Evolutionary conservation across 495 filamentous ascomycete genomes (phyloP), one percentile per base, ranked within the genome.

Genomic region (Tricharina praecox): DNA sequence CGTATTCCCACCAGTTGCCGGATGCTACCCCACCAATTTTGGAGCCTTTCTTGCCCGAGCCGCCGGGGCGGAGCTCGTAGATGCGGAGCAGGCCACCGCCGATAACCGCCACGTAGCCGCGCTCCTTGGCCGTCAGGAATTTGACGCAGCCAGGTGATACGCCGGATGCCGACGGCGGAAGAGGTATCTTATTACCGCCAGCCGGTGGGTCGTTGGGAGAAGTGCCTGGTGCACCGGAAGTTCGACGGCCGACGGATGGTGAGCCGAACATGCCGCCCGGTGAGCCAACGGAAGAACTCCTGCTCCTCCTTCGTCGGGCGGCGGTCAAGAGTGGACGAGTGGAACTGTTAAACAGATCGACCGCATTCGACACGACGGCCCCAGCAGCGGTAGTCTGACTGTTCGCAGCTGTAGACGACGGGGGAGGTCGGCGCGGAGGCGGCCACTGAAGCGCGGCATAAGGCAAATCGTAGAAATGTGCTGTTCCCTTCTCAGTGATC

Each of bases 401-500:
- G 10, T 52, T 25, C 63, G 45, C 59, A 30, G 34, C 64, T 25
- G 54, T 61, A 45, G 67, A 60, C 16, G 67, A 55, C 15, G 66
- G 69, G 23, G 64, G 65, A 16, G 65, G 56, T 44, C 81, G 78
- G 37, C 81, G 82, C 47, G 79, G 77, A 35, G 87, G 87, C 24
- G 87, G 87, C 88, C 87, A 95, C 34, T 81, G 76, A 48, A 85
- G 86, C 2, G 85, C 83, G 42, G 74, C 80, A 21, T 75, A 65
- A n/a, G 85, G 82, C 38, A 95, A 66, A 54, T 93, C 82, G 53
- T 90, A 77, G 20, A 93, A 74, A 63, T 97, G 90, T 3, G 94
- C 77, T 1, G 90, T 97, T n/a, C 88, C 84, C 53, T 82, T 80
- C 48, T 88, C 79, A 8, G 88, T 95, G 37, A 93, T 73, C 58